Percentiles rank a stretch among this genome's conserved stretches.
Evolutionary conservation across 192 early-diverging fungal genomes (phyloP).

Genomic region (Entrophospora sp.): DNA sequence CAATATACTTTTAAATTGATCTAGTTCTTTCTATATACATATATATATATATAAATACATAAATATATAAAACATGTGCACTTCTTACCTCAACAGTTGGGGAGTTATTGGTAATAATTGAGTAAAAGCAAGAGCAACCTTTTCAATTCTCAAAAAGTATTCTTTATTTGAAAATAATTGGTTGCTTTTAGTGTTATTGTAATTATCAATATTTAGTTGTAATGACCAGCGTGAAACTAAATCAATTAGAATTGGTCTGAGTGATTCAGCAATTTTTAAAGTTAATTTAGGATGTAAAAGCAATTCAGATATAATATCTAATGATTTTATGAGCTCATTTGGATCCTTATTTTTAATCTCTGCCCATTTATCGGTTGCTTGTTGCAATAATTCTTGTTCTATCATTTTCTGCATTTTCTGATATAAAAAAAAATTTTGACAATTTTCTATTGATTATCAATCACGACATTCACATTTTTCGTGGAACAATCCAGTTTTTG

Average conservation of each 20-base stretch:
- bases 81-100: slow-evolving; percentile 52
- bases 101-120: slow-evolving; percentile 57
- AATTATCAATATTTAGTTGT: neutral
- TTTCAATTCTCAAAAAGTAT: slow-evolving; percentile 27
- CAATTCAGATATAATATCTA: slow-evolving; percentile 12
- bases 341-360: neutral
- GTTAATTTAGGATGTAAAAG: slow-evolving; percentile 22
- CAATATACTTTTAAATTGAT: slow-evolving; percentile 5
- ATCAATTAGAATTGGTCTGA: slow-evolving; percentile 73
- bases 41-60: slow-evolving; percentile 8
- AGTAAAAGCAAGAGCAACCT: slow-evolving; percentile 46
- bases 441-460: too few species aligned
- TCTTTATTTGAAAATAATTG: slow-evolving; percentile 20
- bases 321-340: neutral
- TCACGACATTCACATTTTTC: too few species aligned
- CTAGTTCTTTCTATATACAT: neutral
- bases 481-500: too few species aligned
- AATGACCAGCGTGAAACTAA: slow-evolving; percentile 68
- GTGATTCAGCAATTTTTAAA: slow-evolving; percentile 35
- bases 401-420: too few species aligned
- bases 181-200: slow-evolving; percentile 10
- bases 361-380: too few species aligned
- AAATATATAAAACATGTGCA: neutral
- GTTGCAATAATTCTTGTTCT: too few species aligned
- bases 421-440: too few species aligned